Conservation (phyloP, 495 filamentous ascomycete genomes). For the Cercophora samala region DNA sequence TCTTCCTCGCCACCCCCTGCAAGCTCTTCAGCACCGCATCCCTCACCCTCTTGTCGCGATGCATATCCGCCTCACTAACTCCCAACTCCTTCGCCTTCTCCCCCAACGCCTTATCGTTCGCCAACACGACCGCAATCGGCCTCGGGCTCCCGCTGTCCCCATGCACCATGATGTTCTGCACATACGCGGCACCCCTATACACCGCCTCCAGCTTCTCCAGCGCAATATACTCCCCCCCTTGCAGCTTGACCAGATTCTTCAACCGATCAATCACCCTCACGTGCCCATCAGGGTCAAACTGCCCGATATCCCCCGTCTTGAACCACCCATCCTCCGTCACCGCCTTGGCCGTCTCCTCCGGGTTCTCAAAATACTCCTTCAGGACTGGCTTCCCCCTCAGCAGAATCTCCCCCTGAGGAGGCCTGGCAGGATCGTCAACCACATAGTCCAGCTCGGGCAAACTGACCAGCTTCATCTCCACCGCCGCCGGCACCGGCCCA, state of each 20-base stretch:
- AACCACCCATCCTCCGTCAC: conserved; percentile 89
- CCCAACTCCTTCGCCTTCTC: conserved; percentile 50
- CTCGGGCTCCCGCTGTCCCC: conserved; percentile 48
- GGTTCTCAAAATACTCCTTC: conserved; percentile 74
- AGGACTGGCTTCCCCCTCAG: conserved; percentile 69
- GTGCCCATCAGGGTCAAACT: conserved; percentile 71
- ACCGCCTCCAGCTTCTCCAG: conserved; percentile 64
- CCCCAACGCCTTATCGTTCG: conserved; percentile 53
- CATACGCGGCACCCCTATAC: conserved; percentile 54
- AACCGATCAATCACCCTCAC: conserved; percentile 84
- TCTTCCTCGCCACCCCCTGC: conserved; percentile 47
- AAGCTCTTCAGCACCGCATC: conserved; percentile 54
- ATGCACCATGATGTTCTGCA: conserved; percentile 61
- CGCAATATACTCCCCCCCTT: conserved; percentile 63
- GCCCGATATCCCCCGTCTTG: conserved; percentile 81
- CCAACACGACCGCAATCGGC: conserved; percentile 57
- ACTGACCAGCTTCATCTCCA: conserved; percentile 72
- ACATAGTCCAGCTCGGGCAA: conserved; percentile 87
- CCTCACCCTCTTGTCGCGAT: conserved; percentile 45
- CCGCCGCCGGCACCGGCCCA: conserved; percentile 59
- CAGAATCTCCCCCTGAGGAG: conserved; percentile 83
- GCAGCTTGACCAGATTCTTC: conserved; percentile 76
- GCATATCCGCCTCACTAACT: conserved; percentile 46
- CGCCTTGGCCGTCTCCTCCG: conserved; percentile 75
- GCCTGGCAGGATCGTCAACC: conserved; percentile 56